phyloP scores from a whole-genome alignment of 768 basidiomycete genomes.

The Russula abietina region DNA sequence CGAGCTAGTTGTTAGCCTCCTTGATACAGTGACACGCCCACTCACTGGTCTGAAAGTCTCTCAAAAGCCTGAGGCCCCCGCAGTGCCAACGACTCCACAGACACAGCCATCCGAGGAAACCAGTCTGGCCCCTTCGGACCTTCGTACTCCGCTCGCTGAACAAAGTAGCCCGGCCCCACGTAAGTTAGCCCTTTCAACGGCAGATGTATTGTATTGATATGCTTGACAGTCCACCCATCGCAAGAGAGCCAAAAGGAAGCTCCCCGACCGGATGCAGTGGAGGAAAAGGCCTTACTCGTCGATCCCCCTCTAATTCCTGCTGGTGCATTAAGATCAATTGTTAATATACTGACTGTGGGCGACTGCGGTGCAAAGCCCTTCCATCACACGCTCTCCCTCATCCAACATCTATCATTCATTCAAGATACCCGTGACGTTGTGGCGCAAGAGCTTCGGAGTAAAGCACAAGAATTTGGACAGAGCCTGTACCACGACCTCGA shows the following conservation, averaged over 20 bases:
- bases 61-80: constrained; percentile 30
- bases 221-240: constrained; percentile 23
- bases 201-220: not conserved
- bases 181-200: not conserved
- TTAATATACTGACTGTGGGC: constrained; percentile 95
- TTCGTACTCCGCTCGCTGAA: constrained; percentile 8
- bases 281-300: constrained; percentile 50
- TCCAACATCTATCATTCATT: constrained; percentile 86
- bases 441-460: constrained; percentile 76
- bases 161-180: constrained; percentile 5
- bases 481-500: constrained; percentile 70
- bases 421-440: constrained; percentile 86
- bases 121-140: constrained; percentile 19
- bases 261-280: constrained; percentile 23
- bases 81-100: not conserved
- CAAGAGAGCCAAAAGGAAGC: constrained; percentile 27
- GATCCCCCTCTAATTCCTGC: constrained; percentile 83
- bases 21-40: constrained; percentile 85
- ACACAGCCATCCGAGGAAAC: constrained; percentile 7
- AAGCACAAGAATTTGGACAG: constrained; percentile 85
- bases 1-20: constrained; percentile 83
- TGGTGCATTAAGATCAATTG: constrained; percentile 79
- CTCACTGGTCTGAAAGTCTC: constrained; percentile 57
- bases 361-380: constrained; percentile 97
- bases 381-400: constrained; percentile 84